Conservation (phyloP, 192 early-diverging fungal genomes). For the Entophlyctis helioformis region DNA sequence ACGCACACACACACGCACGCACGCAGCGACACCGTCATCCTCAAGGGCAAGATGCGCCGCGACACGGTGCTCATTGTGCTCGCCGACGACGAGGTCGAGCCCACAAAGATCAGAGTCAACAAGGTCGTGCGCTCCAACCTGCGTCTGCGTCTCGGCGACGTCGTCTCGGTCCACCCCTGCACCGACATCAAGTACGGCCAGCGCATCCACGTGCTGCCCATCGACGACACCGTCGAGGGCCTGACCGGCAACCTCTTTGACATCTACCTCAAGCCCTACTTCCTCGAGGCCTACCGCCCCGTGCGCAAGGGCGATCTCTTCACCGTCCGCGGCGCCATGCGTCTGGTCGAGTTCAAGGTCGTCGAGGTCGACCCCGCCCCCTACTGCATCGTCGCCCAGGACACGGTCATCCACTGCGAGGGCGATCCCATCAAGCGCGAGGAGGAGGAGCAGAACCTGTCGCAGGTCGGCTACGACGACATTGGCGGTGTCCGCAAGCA, state of each 20-base stretch:
- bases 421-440: conserved; percentile 98
- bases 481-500: conserved; percentile 98
- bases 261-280: conserved; percentile 96
- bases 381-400: conserved; percentile 96
- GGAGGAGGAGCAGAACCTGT: conserved; percentile 89
- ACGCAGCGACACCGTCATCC: conserved; percentile 71
- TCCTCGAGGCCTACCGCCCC: conserved; percentile 94
- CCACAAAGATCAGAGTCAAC: conserved; percentile 88
- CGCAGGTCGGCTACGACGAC: conserved; percentile 95
- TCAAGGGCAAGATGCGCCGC: conserved; percentile 97
- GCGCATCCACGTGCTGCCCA: conserved; percentile 91
- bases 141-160: conserved; percentile 88
- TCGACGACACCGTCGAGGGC: conserved; percentile 97
- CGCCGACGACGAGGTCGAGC: conserved; percentile 82
- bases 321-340: conserved; percentile 89
- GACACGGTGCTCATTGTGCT: conserved; percentile 94
- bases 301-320: conserved; percentile 92
- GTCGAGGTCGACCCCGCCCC: conserved; percentile 89
- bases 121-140: conserved; percentile 93
- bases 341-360: conserved; percentile 98
- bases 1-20: neutral
- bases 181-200: conserved; percentile 96
- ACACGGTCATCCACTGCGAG: conserved; percentile 97
- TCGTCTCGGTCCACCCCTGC: conserved; percentile 89
- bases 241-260: conserved; percentile 97